Percentiles rank a stretch among this genome's conserved stretches.
phyloP scores from a whole-genome alignment of 805 yeast genomes.

The Metschnikowia santaceciliae region DNA sequence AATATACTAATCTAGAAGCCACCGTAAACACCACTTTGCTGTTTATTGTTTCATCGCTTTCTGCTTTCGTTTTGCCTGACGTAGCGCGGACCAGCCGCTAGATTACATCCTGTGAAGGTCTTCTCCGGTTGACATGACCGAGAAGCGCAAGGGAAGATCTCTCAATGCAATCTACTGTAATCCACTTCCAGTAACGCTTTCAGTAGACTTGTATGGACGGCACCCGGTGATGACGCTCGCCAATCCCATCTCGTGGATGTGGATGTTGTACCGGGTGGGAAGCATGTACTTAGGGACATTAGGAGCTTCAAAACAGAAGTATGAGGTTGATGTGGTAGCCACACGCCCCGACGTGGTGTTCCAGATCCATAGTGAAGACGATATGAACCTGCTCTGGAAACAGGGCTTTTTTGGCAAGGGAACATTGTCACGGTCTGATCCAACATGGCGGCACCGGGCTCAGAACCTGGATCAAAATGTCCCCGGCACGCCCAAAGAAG shows the following conservation, averaged over 20 bases:
- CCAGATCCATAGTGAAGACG: conserved; percentile 39
- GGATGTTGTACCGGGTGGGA: conserved; percentile 37
- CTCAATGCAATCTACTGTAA: conserved; percentile 33
- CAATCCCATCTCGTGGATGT: conserved; percentile 64
- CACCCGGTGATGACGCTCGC: conserved; percentile 56
- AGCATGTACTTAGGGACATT: conserved; percentile 18
- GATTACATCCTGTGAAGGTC: conserved; percentile 5
- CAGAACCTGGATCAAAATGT: conserved; percentile 10
- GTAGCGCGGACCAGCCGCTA: not conserved
- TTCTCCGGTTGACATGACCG: conserved; percentile 19
- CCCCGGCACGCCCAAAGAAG: conserved; percentile 51
- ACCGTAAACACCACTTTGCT: not conserved
- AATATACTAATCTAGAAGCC: conserved; percentile 5
- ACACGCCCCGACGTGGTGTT: conserved; percentile 25
- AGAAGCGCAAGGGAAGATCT: conserved; percentile 29
- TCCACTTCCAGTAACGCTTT: conserved; percentile 56
- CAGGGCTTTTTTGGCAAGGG: conserved; percentile 96
- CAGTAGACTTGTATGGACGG: conserved; percentile 33
- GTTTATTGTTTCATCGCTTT: no score
- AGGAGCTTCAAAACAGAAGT: conserved; percentile 19
- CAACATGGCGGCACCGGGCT: conserved; percentile 80
- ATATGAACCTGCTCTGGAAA: conserved; percentile 65
- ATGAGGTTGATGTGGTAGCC: conserved; percentile 20
- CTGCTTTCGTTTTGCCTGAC: no score
- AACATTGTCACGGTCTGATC: conserved; percentile 81